Evolutionary conservation across 2,329 filamentous ascomycete genomes (phyloP), one percentile per base, ranked within the genome.

Genomic region (Penicillium fuscoglaucum): DNA sequence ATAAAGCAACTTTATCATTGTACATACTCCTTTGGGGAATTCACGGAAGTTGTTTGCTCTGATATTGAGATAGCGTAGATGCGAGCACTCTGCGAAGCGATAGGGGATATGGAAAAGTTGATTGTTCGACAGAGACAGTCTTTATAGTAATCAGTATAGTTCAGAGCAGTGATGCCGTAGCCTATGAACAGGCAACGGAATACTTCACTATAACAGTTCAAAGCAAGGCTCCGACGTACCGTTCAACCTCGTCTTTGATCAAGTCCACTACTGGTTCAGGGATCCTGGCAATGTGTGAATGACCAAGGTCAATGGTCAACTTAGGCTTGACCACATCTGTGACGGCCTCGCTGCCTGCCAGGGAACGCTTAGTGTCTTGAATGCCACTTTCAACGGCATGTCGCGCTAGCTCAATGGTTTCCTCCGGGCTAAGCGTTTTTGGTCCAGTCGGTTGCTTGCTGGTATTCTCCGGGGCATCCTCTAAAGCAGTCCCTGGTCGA

Each of bases 1-100:
- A 26, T 51, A 44, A n/a, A 6, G 3, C 21, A 35, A 13, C 7
- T 2, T 39, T 39, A 8, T 45, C 21, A 15, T 46, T 19, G 13
- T 12, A 79, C 85, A 62, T 80, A 89, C 86, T 64, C 82, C 82
- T 68, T 82, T 81, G 46, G 87, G 87, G 66, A 90, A 87, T 70
- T 88, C 83, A 62, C 82, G 74, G 56, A 82, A 80, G 52, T 76
- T 76, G 58, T 82, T 82, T 13, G 77, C 74, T 52, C 79, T 76
- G 50, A 82, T 78, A 60, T 82, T 82, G 46, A 82, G 77, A 61
- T 82, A 82, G 33, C 76, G 75, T 45, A 82, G 74, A 65, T 80
- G 78, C 19, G 71, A 75, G 61, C 79, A 82, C 63, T 80, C 77
- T 12, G 76, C 74, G 49, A 82, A 81, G 12, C 78, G 78, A 58